Conservation (phyloP, 2,329 filamentous ascomycete species). For the Aspergillus fructus region DNA sequence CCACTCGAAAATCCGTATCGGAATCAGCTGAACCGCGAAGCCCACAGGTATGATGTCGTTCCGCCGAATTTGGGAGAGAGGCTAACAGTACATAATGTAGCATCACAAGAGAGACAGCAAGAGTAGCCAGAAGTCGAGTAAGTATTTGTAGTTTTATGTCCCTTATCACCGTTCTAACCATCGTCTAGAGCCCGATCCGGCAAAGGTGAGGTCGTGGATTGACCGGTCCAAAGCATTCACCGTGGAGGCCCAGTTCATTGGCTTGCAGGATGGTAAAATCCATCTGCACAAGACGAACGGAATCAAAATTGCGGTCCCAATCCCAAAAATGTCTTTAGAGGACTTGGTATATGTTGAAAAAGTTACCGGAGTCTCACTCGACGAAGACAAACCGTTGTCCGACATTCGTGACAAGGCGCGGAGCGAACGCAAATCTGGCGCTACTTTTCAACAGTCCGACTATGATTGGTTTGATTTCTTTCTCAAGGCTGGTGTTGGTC, state of each 20-base stretch:
- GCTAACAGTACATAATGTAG: constrained; percentile 66
- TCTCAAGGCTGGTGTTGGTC: constrained; percentile 83
- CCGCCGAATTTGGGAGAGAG: constrained; percentile 34
- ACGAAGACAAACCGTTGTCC: constrained; percentile 88
- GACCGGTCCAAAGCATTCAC: constrained; percentile 95
- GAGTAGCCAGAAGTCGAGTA: constrained; percentile 70
- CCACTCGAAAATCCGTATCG: constrained; percentile 64
- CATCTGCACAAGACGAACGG: constrained; percentile 97
- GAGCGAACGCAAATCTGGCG: constrained; percentile 39
- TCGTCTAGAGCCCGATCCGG: constrained; percentile 70
- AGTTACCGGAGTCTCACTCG: constrained; percentile 79
- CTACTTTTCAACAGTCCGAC: constrained; percentile 50
- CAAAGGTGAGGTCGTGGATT: constrained; percentile 88
- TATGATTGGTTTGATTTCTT: constrained; percentile 99
- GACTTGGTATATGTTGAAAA: constrained; percentile 94
- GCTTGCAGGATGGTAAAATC: constrained; percentile 91
- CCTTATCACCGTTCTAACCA: not conserved
- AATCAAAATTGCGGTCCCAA: constrained; percentile 95
- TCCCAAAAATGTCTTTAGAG: constrained; percentile 91
- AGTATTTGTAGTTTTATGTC: constrained; percentile 40
- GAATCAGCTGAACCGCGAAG: constrained; percentile 51
- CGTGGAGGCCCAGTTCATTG: constrained; percentile 94
- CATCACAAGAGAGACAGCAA: constrained; percentile 70
- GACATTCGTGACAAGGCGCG: constrained; percentile 61
- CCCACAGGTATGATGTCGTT: constrained; percentile 72